Conservation (phyloP, 1,139 yeast species). For the Yamadazyma mexicana region DNA sequence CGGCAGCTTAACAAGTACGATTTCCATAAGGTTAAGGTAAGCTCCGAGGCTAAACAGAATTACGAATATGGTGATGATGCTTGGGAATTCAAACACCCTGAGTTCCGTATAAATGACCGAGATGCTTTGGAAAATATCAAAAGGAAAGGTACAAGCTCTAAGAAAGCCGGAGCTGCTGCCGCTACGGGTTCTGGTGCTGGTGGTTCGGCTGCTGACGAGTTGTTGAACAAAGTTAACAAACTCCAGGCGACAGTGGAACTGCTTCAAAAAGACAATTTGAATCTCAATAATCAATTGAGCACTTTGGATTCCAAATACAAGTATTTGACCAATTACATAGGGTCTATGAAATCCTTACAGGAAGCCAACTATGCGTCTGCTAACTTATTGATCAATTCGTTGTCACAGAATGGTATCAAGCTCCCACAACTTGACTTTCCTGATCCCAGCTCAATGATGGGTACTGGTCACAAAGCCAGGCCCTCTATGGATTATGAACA, state of each 20-base stretch:
- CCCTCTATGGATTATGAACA: neutral
- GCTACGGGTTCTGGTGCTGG: neutral
- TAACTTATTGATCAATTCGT: slow-evolving; percentile 45
- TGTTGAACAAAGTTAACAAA: slow-evolving; percentile 11
- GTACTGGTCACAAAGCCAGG: neutral
- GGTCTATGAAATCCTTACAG: slow-evolving; percentile 54
- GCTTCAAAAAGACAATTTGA: slow-evolving; percentile 41
- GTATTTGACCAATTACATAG: slow-evolving; percentile 60
- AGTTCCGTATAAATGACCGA: slow-evolving; percentile 69
- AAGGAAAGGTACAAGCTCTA: slow-evolving; percentile 71
- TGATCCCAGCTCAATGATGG: slow-evolving; percentile 22
- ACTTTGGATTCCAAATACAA: slow-evolving; percentile 58
- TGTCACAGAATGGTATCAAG: slow-evolving; percentile 61
- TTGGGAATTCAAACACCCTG: slow-evolving; percentile 96
- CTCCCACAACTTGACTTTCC: slow-evolving; percentile 66
- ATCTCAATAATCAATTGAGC: slow-evolving; percentile 43
- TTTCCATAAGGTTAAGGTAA: slow-evolving; percentile 84
- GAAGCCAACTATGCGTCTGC: slow-evolving; percentile 58
- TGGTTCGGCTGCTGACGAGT: slow-evolving; percentile 1
- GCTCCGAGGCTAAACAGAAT: slow-evolving; percentile 51
- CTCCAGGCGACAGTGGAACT: slow-evolving; percentile 47
- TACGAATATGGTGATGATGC: slow-evolving; percentile 74
- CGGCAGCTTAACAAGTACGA: slow-evolving; percentile 95
- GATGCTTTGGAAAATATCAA: slow-evolving; percentile 76
- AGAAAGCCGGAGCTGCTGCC: slow-evolving; percentile 21